Conservation (phyloP, 768 basidiomycete genomes). For the Serendipita sp. region DNA sequence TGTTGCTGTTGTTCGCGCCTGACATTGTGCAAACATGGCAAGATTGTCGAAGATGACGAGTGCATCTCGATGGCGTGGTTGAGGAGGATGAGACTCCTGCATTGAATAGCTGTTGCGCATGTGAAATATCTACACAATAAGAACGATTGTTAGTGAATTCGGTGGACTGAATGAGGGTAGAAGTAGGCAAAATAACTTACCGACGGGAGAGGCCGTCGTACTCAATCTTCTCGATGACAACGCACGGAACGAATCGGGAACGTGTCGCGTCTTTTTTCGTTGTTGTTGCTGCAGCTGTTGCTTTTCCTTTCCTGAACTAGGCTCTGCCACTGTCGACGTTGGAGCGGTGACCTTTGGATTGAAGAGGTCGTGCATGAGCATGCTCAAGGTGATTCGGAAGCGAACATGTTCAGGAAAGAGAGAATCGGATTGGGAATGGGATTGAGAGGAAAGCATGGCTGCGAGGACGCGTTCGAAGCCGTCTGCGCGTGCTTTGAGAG, state of each 20-base stretch:
- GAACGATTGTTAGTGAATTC: too few species aligned
- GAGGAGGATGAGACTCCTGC: not conserved
- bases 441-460: conserved; percentile 38
- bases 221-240: not conserved
- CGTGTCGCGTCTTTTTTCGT: conserved; percentile 24
- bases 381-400: conserved; percentile 55
- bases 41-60: not conserved
- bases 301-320: conserved; percentile 46
- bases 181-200: not conserved
- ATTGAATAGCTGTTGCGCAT: not conserved
- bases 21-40: not conserved
- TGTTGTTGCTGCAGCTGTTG: conserved; percentile 22
- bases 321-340: conserved; percentile 14
- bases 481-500: conserved; percentile 56
- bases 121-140: too few species aligned
- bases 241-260: not conserved
- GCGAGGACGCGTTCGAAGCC: conserved; percentile 70
- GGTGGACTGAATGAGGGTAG: not conserved
- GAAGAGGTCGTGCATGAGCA: conserved; percentile 70
- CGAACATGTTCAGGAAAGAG: conserved; percentile 63
- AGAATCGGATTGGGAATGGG: conserved; percentile 37
- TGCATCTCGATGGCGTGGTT: not conserved
- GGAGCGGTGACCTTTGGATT: conserved; percentile 4
- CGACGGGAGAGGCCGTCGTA: not conserved
- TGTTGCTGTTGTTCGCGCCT: not conserved